Conservation (phyloP, 31 red algal species). For the Bonnemaisonia californica region DNA sequence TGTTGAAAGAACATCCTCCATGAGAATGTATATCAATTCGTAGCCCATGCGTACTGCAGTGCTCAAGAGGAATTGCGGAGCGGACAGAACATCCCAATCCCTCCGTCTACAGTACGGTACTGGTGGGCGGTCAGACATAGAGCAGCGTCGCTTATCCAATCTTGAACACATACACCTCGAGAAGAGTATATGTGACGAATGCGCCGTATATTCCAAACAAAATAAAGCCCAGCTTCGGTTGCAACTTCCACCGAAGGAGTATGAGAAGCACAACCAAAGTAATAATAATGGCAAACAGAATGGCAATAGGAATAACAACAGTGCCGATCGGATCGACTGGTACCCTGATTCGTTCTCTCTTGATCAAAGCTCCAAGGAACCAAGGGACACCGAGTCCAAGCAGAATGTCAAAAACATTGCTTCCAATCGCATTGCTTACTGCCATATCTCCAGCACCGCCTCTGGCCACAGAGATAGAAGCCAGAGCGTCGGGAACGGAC, state of each 20-base stretch:
- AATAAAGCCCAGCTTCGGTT: conserved; percentile 55
- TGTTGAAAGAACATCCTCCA: too few species aligned
- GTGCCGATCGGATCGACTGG: conserved; percentile 54
- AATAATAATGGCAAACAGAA: conserved; percentile 74
- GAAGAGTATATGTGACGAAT: conserved; percentile 68
- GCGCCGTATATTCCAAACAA: conserved; percentile 62
- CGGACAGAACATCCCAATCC: too few species aligned
- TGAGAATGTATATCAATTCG: too few species aligned
- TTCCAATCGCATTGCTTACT: conserved; percentile 86
- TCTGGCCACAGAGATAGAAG: conserved; percentile 65
- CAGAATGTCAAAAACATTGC: conserved; percentile 85
- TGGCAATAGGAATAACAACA: conserved; percentile 76
- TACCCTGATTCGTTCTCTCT: conserved; percentile 25
- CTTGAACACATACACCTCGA: conserved; percentile 68
- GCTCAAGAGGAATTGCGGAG: too few species aligned
- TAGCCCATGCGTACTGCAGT: too few species aligned
- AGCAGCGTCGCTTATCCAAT: too few species aligned
- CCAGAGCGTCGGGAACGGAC: conserved; percentile 73
- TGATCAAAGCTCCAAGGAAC: conserved; percentile 72
- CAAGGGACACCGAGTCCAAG: conserved; percentile 81
- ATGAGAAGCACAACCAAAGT: conserved; percentile 46
- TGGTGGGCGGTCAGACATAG: too few species aligned
- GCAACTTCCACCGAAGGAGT: conserved; percentile 62
- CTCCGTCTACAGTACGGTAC: too few species aligned
- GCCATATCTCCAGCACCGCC: conserved; percentile 77